phyloP scores from a whole-genome alignment of 495 filamentous ascomycete genomes.

The Sordaria brevicollis region DNA sequence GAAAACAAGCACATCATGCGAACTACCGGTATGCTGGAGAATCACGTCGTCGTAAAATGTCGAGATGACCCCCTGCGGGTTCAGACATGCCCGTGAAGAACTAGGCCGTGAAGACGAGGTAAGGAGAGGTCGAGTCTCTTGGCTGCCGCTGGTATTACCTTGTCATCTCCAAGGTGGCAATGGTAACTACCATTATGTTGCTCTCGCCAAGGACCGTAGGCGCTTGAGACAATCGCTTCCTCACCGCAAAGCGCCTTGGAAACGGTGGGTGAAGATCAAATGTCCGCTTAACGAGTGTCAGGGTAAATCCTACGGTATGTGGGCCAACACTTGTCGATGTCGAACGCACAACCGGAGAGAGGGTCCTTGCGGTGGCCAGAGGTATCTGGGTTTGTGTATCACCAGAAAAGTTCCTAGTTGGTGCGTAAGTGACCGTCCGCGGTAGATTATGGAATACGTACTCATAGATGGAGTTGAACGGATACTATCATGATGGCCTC shows the following conservation, averaged over 20 bases:
- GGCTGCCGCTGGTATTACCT: not conserved
- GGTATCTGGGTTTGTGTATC: not conserved
- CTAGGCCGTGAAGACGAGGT: not conserved
- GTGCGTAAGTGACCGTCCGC: not conserved
- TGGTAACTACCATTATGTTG: not conserved
- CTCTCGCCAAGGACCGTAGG: not conserved
- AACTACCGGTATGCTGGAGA: not conserved
- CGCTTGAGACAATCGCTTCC: not conserved
- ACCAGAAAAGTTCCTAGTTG: not conserved
- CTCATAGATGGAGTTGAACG: not conserved
- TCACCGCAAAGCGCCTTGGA: not conserved
- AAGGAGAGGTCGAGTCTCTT: not conserved
- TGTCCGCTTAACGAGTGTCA: not conserved
- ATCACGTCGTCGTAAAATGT: not conserved
- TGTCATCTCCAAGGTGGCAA: not conserved
- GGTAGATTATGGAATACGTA: not conserved
- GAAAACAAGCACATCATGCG: not conserved
- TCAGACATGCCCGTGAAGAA: not conserved
- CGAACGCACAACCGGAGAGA: not conserved
- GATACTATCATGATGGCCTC: not conserved
- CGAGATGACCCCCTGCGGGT: not conserved
- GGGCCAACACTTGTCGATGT: not conserved
- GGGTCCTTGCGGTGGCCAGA: not conserved
- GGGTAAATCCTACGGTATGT: not conserved
- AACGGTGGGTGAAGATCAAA: not conserved